Conservation (phyloP, 352 stramenopile species). For the Globisporangium mamillatum region DNA sequence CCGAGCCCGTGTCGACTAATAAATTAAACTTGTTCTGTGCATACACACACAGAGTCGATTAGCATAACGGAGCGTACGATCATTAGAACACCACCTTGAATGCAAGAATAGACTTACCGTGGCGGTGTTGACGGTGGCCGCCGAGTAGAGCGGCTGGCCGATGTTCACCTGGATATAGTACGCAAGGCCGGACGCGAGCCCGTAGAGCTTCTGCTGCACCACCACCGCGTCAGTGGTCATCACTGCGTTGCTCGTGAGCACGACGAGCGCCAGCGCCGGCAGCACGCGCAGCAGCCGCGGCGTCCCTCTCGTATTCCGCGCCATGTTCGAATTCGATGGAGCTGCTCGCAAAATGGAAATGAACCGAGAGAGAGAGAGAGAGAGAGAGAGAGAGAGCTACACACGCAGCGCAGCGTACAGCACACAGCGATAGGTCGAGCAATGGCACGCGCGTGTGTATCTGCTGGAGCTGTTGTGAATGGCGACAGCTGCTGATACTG, state of each 20-base stretch:
- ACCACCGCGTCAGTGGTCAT: conserved; percentile 18
- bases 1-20: conserved; percentile 75
- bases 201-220: conserved; percentile 72
- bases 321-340: not conserved
- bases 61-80: not conserved
- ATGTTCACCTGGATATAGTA: conserved; percentile 59
- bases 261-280: conserved; percentile 3
- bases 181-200: conserved; percentile 59
- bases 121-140: conserved; percentile 24
- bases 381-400: not conserved
- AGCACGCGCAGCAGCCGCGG: not conserved
- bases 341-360: conserved; percentile 3
- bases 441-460: not conserved
- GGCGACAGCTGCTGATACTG: not conserved
- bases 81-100: not conserved
- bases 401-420: conserved; percentile 1
- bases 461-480: not conserved
- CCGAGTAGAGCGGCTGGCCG: conserved; percentile 39
- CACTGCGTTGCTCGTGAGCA: not conserved
- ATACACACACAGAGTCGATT: not conserved
- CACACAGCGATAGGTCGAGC: not conserved
- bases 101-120: conserved; percentile 15
- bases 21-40: conserved; percentile 58
- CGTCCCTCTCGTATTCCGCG: not conserved
- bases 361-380: not conserved